A percentile compares a stretch with the other conserved stretches of the same genome.
Conservation (phyloP, 495 filamentous ascomycete species). For the Articulospora tetracladia region DNA sequence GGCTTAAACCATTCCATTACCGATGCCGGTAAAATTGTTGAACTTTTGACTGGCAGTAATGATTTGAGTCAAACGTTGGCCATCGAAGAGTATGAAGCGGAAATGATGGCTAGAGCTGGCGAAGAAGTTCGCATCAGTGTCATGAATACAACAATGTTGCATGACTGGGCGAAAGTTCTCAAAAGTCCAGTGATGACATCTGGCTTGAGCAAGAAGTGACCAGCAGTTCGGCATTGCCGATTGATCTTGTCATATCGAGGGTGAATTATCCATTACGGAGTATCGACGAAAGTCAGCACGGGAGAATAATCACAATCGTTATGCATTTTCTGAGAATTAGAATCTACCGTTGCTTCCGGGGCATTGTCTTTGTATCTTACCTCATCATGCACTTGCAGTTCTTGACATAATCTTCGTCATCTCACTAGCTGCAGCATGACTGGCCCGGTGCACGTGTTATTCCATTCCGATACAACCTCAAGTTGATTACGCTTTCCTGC, state of each 20-base stretch:
- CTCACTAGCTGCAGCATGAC: background rate
- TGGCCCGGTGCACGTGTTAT: background rate
- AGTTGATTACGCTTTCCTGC: background rate
- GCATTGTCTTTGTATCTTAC: too few relatives aligned
- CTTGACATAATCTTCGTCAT: background rate
- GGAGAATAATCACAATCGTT: too few relatives aligned
- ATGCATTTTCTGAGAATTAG: too few relatives aligned
- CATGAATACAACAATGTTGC: slow-evolving; percentile 38
- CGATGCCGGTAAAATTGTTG: slow-evolving; percentile 39
- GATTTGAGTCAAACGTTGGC: slow-evolving; percentile 15
- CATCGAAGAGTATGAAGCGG: slow-evolving; percentile 39
- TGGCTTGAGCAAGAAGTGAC: slow-evolving; percentile 15
- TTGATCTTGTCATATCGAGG: background rate
- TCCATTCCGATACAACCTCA: background rate
- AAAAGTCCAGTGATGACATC: slow-evolving; percentile 27
- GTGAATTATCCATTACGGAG: background rate
- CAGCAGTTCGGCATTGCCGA: background rate
- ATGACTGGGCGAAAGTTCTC: slow-evolving; percentile 39
- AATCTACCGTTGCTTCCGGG: too few relatives aligned
- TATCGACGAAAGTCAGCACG: background rate
- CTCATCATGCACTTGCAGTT: too few relatives aligned
- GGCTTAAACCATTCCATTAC: slow-evolving; percentile 45
- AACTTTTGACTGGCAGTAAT: slow-evolving; percentile 28
- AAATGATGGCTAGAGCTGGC: slow-evolving; percentile 44
- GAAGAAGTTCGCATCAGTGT: slow-evolving; percentile 40